Evolutionary conservation across 305 asterid species (phyloP).

Genomic region (Plantago rigida): DNA sequence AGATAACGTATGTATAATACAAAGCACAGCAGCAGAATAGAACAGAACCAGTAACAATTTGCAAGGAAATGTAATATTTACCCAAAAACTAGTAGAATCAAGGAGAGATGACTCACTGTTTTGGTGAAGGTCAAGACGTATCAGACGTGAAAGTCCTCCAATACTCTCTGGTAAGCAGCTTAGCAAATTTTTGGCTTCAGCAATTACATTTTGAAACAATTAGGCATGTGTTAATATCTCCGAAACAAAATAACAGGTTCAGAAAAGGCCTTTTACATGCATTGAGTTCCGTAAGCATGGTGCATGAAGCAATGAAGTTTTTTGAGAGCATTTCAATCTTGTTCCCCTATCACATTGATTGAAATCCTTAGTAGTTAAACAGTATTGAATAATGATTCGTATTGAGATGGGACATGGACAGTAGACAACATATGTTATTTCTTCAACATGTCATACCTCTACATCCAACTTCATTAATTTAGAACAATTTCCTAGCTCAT

Average conservation of each 20-base stretch:
- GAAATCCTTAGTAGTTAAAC: conserved; percentile 12
- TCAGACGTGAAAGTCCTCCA: conserved; percentile 67
- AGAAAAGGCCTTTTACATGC: conserved; percentile 54
- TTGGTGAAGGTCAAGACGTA: conserved; percentile 84
- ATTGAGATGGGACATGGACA: conserved; percentile 20
- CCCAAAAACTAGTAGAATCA: conserved; percentile 7
- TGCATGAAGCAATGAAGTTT: conserved; percentile 64
- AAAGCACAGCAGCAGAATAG: not conserved
- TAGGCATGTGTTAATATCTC: conserved; percentile 21
- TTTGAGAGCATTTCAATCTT: conserved; percentile 54
- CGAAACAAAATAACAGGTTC: conserved; percentile 23
- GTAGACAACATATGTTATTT: conserved; percentile 4
- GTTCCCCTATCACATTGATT: conserved; percentile 61
- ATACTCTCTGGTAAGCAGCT: conserved; percentile 68
- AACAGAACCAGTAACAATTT: not conserved
- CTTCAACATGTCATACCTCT: conserved; percentile 45
- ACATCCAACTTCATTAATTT: conserved; percentile 65
- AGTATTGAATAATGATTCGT: conserved; percentile 6
- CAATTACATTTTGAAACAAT: conserved; percentile 26
- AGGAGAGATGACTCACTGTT: conserved; percentile 60
- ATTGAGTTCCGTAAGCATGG: conserved; percentile 71
- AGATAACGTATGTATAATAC: not conserved
- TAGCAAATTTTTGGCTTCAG: conserved; percentile 63
- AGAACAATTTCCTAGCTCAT: conserved; percentile 69
- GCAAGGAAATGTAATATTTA: not conserved